Conservation (phyloP, 2,329 filamentous ascomycete species). For the Claviceps sp. region DNA sequence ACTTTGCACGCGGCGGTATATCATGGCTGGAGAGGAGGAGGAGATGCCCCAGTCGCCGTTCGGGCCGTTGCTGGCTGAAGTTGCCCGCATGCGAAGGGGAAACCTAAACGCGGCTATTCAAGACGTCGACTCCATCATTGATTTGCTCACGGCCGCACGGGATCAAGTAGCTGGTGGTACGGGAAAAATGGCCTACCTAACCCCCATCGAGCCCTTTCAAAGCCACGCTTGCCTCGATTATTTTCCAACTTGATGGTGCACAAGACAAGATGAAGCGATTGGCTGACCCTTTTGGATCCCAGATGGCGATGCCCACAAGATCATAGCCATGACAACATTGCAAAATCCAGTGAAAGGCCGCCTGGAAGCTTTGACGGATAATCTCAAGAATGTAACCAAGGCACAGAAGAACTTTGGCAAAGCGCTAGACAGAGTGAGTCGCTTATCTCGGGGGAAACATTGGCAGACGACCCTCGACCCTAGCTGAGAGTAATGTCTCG, state of each 20-base stretch:
- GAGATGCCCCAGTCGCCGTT: conserved; percentile 31
- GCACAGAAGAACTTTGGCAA: conserved; percentile 76
- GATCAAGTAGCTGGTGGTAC: conserved; percentile 59
- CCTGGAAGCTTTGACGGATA: conserved; percentile 67
- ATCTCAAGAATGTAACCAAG: conserved; percentile 71
- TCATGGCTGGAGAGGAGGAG: conserved; percentile 22
- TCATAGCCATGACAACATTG: conserved; percentile 66
- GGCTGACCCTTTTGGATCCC: conserved; percentile 5
- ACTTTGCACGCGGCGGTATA: background rate
- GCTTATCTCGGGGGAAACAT: background rate
- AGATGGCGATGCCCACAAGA: conserved; percentile 36
- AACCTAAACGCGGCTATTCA: conserved; percentile 57
- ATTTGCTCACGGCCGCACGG: conserved; percentile 59
- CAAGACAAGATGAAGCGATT: conserved; percentile 6
- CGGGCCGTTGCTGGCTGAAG: conserved; percentile 53
- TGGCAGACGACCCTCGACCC: background rate
- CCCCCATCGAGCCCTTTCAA: background rate
- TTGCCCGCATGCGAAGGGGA: conserved; percentile 56
- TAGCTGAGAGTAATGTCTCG: background rate
- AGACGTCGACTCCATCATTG: conserved; percentile 74
- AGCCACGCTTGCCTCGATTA: background rate
- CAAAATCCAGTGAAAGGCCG: conserved; percentile 74
- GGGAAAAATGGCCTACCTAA: conserved; percentile 6
- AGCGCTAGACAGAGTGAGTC: conserved; percentile 61
- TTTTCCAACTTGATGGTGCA: background rate